Conservation (phyloP, 352 stramenopile genomes). For the Pythium rhizo-oryzae region DNA sequence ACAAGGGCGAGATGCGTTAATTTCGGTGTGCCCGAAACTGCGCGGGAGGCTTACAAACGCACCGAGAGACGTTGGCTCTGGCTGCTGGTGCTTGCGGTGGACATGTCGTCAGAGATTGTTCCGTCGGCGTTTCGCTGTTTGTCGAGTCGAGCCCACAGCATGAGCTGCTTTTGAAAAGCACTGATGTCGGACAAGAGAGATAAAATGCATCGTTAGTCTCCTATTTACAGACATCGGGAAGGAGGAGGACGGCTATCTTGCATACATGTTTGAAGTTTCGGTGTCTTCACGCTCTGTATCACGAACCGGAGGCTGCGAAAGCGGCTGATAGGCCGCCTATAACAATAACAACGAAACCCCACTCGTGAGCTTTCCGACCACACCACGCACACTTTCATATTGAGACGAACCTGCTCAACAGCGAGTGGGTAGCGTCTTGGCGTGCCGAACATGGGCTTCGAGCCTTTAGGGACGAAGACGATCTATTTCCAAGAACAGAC, state of each 20-base stretch:
- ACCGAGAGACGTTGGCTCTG: constrained; percentile 57
- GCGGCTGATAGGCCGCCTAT: constrained; percentile 36
- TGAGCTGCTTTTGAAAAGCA: constrained; percentile 79
- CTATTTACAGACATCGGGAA: background rate
- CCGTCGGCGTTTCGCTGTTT: constrained; percentile 49
- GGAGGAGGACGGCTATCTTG: background rate
- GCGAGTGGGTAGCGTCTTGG: constrained; percentile 43
- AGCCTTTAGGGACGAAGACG: constrained; percentile 79
- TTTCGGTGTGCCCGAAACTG: background rate
- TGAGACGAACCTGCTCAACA: constrained; percentile 37
- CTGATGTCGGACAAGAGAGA: constrained; percentile 14
- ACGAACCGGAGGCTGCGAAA: constrained; percentile 42
- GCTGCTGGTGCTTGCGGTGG: constrained; percentile 57
- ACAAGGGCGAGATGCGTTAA: background rate
- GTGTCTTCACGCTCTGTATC: constrained; percentile 34
- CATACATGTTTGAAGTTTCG: constrained; percentile 61
- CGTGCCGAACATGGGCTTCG: constrained; percentile 66
- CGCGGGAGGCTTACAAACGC: constrained; percentile 3
- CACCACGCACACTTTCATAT: background rate
- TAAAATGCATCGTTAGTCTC: background rate
- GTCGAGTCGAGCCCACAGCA: constrained; percentile 75
- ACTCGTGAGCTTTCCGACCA: background rate
- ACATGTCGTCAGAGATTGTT: constrained; percentile 54
- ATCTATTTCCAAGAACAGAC: constrained; percentile 38
- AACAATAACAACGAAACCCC: background rate